Percentiles rank a stretch among this genome's conserved stretches.
Evolutionary conservation across 2,329 filamentous ascomycete genomes (phyloP).

Genomic region (Colletotrichum nymphaeae): DNA sequence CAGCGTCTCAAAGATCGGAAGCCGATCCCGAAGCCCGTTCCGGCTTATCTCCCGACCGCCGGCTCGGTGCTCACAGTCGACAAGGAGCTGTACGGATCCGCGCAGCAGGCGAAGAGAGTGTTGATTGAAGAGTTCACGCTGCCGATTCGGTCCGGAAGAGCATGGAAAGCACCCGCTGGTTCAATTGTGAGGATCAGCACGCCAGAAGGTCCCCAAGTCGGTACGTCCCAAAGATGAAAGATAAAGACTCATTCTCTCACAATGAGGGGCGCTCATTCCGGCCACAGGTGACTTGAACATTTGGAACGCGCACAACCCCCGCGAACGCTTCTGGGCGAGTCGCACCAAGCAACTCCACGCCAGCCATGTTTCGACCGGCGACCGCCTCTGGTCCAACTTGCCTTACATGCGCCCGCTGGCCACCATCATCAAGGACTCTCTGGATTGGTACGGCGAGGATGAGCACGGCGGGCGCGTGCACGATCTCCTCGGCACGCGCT

Average conservation of each 20-base stretch:
- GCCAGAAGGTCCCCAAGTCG: slow-evolving; percentile 81
- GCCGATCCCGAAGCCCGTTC: slow-evolving; percentile 59
- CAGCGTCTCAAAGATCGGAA: slow-evolving; percentile 55
- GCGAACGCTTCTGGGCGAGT: slow-evolving; percentile 85
- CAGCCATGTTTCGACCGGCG: slow-evolving; percentile 77
- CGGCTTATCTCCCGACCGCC: slow-evolving; percentile 58
- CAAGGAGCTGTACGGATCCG: slow-evolving; percentile 66
- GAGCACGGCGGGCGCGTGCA: slow-evolving; percentile 76
- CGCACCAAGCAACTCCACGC: slow-evolving; percentile 83
- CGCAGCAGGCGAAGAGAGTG: slow-evolving; percentile 61
- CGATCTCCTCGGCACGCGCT: slow-evolving; percentile 84
- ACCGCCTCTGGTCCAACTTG: slow-evolving; percentile 82
- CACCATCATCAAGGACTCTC: slow-evolving; percentile 77
- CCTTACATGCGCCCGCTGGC: slow-evolving; percentile 81
- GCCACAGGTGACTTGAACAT: slow-evolving; percentile 80
- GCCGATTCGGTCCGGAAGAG: slow-evolving; percentile 78
- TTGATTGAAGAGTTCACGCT: slow-evolving; percentile 68
- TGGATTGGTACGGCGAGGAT: slow-evolving; percentile 70
- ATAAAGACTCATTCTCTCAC: too few relatives aligned
- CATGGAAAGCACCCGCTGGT: slow-evolving; percentile 77
- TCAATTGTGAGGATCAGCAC: slow-evolving; percentile 80
- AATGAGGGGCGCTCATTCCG: neutral
- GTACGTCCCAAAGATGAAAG: slow-evolving; percentile 42
- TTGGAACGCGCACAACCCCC: slow-evolving; percentile 81
- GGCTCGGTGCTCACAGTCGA: slow-evolving; percentile 59